Percentiles rank a stretch among this genome's conserved stretches.
Conservation (phyloP, 441 rosid genomes). For the Eutrema salsugineum region DNA sequence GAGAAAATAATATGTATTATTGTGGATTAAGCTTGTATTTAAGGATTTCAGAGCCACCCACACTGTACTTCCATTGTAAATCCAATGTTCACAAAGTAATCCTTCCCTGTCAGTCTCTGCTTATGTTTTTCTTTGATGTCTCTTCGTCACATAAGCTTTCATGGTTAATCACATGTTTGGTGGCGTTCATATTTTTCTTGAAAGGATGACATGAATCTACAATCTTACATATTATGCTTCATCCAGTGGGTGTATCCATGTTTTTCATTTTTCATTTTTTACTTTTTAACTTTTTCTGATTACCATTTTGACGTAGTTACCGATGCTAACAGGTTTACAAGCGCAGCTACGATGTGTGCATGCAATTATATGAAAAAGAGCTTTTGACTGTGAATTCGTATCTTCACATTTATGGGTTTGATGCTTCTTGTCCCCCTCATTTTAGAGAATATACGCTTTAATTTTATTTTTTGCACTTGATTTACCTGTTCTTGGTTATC, state of each 20-base stretch:
- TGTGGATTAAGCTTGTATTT: background rate
- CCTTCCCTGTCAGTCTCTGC: background rate
- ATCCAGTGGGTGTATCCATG: background rate
- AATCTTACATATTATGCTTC: background rate
- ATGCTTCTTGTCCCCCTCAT: constrained; percentile 13
- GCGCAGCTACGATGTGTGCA: constrained; percentile 77
- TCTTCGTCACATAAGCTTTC: background rate
- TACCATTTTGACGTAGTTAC: constrained; percentile 2
- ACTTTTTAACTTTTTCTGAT: no score
- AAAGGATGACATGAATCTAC: background rate
- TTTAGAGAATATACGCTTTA: background rate
- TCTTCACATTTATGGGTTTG: constrained; percentile 77
- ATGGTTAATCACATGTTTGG: background rate
- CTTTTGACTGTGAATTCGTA: constrained; percentile 72
- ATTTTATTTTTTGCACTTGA: constrained; percentile 5
- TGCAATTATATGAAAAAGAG: constrained; percentile 88
- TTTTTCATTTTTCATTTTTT: background rate
- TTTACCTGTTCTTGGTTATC: background rate
- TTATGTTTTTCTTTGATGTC: background rate
- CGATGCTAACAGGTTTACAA: constrained; percentile 63
- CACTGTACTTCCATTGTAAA: background rate
- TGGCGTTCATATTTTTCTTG: background rate
- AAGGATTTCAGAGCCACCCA: background rate
- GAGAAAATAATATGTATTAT: background rate
- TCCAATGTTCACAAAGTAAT: background rate